Evolutionary conservation across 495 filamentous ascomycete species (phyloP), one percentile per base, ranked within the genome.

Genomic region (Echria macrotheca): DNA sequence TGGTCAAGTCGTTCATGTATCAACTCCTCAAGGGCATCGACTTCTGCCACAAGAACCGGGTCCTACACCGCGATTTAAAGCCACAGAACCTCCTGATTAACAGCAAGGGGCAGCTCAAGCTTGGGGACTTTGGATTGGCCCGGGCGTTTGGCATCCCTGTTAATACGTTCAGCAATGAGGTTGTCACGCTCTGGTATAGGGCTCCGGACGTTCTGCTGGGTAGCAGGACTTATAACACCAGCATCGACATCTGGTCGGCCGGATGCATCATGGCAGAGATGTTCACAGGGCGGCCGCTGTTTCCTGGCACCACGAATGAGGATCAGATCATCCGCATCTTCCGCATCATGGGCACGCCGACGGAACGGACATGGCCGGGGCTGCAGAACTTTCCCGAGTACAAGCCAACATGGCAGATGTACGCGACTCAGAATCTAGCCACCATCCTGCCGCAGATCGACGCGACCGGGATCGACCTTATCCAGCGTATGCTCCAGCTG

Each of bases 241-340:
- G 86, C 69, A 96, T 96, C 70, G 91, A 96, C 60, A 96, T 96
- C 70, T 96, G 91, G 91, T 91, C 86, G 15, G 91, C 91, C 11
- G 91, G 91, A 31, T 96, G 91, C 66, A 96, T 96, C 73, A 96
- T 96, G 91, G 91, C 91, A 10, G 91, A 96, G 70, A 93, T 96
- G 86, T 96, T 89, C 67, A 94, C 89, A 0, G 91, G 91, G 10
- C 81, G 91, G 2, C 91, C 91, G 0, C 76, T 96, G 10, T 96
- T 96, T 71, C 91, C 91, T 0, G 91, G 91, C 32, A 96, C 91
- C 1, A 94, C 91, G 17, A 96, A 96, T 64, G 91, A 96, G 65
- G 91, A 96, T 67, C 91, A 96, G 65, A 81, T 96, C 44, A 74
- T 89, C 49, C 90, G 94, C 59, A 96, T 96, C 67, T 96, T 96